Percentiles rank a stretch among this genome's conserved stretches.
Evolutionary conservation across 2,329 filamentous ascomycete species (phyloP).

Genomic region (Colletotrichum sp.): DNA sequence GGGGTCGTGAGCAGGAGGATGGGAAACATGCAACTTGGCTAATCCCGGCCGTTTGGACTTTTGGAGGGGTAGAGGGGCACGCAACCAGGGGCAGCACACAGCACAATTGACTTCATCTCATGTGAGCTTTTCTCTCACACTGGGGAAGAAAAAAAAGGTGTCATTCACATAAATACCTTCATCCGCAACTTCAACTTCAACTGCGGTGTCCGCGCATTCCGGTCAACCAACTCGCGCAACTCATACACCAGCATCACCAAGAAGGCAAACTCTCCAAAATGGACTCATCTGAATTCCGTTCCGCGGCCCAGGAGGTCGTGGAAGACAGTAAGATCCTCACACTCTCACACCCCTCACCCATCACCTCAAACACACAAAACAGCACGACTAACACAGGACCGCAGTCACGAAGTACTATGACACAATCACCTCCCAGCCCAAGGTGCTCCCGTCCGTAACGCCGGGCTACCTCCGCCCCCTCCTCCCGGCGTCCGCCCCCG

Average conservation of each 20-base stretch:
- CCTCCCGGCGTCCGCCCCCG: constrained; percentile 71
- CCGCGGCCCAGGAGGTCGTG: constrained; percentile 78
- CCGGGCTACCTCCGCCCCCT: constrained; percentile 87
- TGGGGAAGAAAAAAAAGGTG: not conserved
- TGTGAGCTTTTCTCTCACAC: not conserved
- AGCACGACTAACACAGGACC: not conserved
- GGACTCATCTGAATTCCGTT: constrained; percentile 79
- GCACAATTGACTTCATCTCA: constrained; percentile 10
- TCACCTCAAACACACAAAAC: not conserved
- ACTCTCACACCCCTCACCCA: not conserved
- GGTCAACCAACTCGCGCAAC: not conserved
- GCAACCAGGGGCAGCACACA: not conserved
- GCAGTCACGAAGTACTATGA: constrained; percentile 86
- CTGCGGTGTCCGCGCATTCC: not conserved
- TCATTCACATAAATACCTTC: not conserved
- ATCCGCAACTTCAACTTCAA: not conserved
- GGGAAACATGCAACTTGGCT: not conserved
- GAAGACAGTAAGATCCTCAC: constrained; percentile 72
- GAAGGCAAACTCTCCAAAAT: constrained; percentile 47
- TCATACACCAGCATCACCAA: not conserved
- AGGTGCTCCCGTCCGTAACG: constrained; percentile 77
- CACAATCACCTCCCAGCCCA: constrained; percentile 65
- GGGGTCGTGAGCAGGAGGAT: not conserved
- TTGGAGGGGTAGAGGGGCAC: not conserved
- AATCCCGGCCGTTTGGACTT: not conserved